Conservation (phyloP, 345 rosid genomes). For the Sonneratia caseolaris region DNA sequence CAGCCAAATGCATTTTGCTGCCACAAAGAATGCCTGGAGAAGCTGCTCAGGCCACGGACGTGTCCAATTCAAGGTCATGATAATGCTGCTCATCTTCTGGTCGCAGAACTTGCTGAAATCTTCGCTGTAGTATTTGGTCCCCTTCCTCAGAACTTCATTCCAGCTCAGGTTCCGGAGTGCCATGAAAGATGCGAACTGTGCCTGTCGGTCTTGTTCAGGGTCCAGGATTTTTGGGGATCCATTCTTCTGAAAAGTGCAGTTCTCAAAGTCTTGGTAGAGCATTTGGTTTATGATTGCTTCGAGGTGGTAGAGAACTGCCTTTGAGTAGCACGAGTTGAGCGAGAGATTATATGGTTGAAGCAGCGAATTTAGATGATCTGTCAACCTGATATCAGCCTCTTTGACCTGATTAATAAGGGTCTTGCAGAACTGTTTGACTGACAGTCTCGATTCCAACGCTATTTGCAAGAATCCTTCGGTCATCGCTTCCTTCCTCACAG, state of each 20-base stretch:
- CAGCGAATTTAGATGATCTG: slow-evolving; percentile 48
- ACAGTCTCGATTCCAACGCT: slow-evolving; percentile 85
- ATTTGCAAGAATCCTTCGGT: slow-evolving; percentile 87
- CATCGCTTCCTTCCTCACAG: slow-evolving; percentile 82
- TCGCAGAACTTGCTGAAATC: slow-evolving; percentile 95
- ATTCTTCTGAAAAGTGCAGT: slow-evolving; percentile 59
- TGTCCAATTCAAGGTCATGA: slow-evolving; percentile 69
- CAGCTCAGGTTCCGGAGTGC: slow-evolving; percentile 81
- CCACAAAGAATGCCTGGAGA: slow-evolving; percentile 80
- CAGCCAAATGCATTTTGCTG: slow-evolving; percentile 92
- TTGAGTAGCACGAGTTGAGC: slow-evolving; percentile 53
- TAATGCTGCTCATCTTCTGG: slow-evolving; percentile 86
- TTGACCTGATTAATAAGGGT: slow-evolving; percentile 59
- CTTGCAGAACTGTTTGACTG: slow-evolving; percentile 89
- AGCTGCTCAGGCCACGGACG: slow-evolving; percentile 90
- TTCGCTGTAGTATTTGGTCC: slow-evolving; percentile 85
- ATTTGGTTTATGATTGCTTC: slow-evolving; percentile 77
- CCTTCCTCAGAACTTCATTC: slow-evolving; percentile 84
- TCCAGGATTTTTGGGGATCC: slow-evolving; percentile 69
- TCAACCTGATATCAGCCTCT: slow-evolving; percentile 44
- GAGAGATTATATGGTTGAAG: slow-evolving; percentile 60
- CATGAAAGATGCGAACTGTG: slow-evolving; percentile 60
- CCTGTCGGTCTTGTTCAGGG: slow-evolving; percentile 67
- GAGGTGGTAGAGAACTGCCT: slow-evolving; percentile 61
- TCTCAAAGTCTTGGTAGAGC: slow-evolving; percentile 87